Evolutionary conservation across 305 asterid species (phyloP), one percentile per base, ranked within the genome.

Genomic region (Fraxinus floribunda): DNA sequence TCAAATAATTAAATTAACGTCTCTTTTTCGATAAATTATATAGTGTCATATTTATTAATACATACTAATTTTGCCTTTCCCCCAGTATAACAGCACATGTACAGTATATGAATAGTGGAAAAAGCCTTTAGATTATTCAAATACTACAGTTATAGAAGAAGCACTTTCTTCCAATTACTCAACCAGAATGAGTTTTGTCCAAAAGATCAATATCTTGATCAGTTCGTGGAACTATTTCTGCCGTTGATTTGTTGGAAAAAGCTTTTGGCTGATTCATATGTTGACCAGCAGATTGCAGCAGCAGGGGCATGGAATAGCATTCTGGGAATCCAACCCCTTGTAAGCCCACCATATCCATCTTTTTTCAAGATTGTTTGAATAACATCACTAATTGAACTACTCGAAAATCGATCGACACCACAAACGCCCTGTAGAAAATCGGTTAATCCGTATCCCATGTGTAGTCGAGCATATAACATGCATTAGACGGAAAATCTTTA

Each of bases 301-400:
- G 98, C 98, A 55, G 98, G 98, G 24, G 98, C 97, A 85, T 94
- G 98, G 81, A 94, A 93, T 75, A 94, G 87, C 97, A 92, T 92
- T 83, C 98, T 90, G 2, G 98, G 98, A 64, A 88, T 76, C 98
- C 96, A 95, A 0, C 98, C 98, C 44, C 97, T 87, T 92, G 92
- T 82, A 0, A 95, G 94, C 57, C 98, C 98, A 1, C 89, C 81
- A 77, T 91, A 94, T 38, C 97, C 98, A 16, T 94, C 97, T 79
- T 89, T 94, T 81, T 87, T 90, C 85, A 88, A 80, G 73, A 92
- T 86, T 32, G 86, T 82, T 35, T 77, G 76, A 41, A 91, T 73
- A 76, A 94, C 95, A 78, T 88, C 93, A 70, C 87, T 68, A 4
- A 89, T 94, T 41, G 97, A 94, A 82, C 92, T 86, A 71, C 89